Percentiles rank a stretch among this genome's conserved stretches.
Conservation (phyloP, 208 protist species). For the Jaenimonas drosophilae region DNA sequence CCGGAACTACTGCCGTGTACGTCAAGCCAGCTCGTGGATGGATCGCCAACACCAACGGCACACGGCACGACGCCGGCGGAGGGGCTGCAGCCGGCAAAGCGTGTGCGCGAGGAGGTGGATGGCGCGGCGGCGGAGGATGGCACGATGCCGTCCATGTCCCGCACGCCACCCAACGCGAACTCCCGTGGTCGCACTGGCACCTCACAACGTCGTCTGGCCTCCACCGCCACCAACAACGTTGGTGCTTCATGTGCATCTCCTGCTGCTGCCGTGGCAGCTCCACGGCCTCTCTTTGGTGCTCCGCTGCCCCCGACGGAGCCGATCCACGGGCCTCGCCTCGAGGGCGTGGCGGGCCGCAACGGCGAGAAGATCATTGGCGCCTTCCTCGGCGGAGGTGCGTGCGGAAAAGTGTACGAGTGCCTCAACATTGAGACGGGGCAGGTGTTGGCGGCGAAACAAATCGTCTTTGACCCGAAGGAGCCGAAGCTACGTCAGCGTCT, state of each 20-base stretch:
- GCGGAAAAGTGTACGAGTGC: slow-evolving; percentile 84
- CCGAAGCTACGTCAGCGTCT: slow-evolving; percentile 48
- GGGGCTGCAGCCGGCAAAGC: not conserved
- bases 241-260: not conserved
- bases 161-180: not conserved
- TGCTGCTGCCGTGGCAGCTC: not conserved
- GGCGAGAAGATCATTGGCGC: slow-evolving; percentile 70
- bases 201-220: not conserved
- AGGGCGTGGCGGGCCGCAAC: slow-evolving; percentile 35
- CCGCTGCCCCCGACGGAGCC: slow-evolving; percentile 40
- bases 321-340: slow-evolving; percentile 26
- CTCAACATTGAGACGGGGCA: slow-evolving; percentile 73
- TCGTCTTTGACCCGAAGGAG: slow-evolving; percentile 84
- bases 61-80: not conserved
- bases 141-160: not conserved
- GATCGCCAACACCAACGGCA: not conserved
- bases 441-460: slow-evolving; percentile 74
- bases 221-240: not conserved
- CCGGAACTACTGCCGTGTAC: too few relatives aligned
- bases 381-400: slow-evolving; percentile 77
- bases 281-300: slow-evolving; percentile 13
- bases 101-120: not conserved
- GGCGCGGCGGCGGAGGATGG: not conserved
- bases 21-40: too few relatives aligned
- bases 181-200: not conserved